Conservation (phyloP, 805 yeast species). For the Wickerhamiella cacticola region DNA sequence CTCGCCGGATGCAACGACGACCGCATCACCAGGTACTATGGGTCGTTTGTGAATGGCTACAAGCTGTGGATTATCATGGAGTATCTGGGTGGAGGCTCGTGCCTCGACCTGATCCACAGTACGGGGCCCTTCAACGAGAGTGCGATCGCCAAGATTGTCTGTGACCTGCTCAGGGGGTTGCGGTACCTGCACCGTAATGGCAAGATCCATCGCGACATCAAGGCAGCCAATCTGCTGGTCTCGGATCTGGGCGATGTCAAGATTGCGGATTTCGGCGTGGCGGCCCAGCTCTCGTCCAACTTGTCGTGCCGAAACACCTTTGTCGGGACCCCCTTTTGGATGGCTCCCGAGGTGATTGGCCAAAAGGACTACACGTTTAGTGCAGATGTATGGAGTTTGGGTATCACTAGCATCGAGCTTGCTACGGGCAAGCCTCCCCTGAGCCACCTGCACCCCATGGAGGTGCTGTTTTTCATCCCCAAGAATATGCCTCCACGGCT, state of each 20-base stretch:
- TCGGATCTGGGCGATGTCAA: slow-evolving; percentile 65
- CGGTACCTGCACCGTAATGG: slow-evolving; percentile 57
- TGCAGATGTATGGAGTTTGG: slow-evolving; percentile 73
- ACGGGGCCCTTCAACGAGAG: slow-evolving; percentile 47
- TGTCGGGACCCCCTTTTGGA: slow-evolving; percentile 65
- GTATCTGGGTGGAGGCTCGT: slow-evolving; percentile 65
- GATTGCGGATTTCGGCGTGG: slow-evolving; percentile 92
- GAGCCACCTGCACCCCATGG: slow-evolving; percentile 40
- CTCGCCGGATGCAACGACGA: slow-evolving; percentile 52
- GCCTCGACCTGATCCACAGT: slow-evolving; percentile 43
- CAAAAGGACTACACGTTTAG: slow-evolving; percentile 64
- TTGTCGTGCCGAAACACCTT: slow-evolving; percentile 38
- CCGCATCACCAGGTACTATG: slow-evolving; percentile 55
- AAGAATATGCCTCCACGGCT: slow-evolving; percentile 38
- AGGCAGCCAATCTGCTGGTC: slow-evolving; percentile 79
- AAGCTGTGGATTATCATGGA: slow-evolving; percentile 77
- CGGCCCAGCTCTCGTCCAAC: slow-evolving; percentile 59
- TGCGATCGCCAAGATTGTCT: slow-evolving; percentile 41
- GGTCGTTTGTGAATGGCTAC: slow-evolving; percentile 57
- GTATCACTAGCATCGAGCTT: slow-evolving; percentile 65
- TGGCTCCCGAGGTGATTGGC: slow-evolving; percentile 97
- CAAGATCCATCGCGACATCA: slow-evolving; percentile 81
- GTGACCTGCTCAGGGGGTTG: slow-evolving; percentile 48
- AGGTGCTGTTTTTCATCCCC: slow-evolving; percentile 41
- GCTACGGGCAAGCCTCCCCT: slow-evolving; percentile 65